A percentile compares a stretch with the other conserved stretches of the same genome.
Evolutionary conservation across 2,329 filamentous ascomycete genomes (phyloP).

Genomic region (Hypoxylon sp.): DNA sequence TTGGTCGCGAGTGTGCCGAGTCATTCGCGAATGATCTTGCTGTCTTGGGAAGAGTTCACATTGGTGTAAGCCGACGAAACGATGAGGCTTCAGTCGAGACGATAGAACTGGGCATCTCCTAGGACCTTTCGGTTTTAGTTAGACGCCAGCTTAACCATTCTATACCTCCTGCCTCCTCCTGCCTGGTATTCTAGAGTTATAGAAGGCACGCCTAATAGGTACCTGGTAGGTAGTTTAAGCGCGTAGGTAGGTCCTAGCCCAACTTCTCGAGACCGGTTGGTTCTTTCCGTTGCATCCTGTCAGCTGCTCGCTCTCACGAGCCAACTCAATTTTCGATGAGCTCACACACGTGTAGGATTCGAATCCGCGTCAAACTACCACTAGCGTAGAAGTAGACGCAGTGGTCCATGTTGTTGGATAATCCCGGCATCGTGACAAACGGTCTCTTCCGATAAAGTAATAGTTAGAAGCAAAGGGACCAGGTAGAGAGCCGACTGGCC

Average conservation of each 20-base stretch:
- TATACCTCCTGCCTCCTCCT: neutral
- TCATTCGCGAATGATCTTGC: neutral
- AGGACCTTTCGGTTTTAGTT: neutral
- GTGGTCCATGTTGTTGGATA: neutral
- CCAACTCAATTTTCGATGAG: neutral
- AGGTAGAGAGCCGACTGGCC: slow-evolving; percentile 13
- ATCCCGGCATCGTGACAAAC: neutral
- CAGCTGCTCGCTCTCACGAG: neutral
- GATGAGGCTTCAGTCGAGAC: neutral
- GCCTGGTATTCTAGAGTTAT: neutral
- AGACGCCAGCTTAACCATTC: neutral
- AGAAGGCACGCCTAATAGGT: neutral
- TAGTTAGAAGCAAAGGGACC: neutral
- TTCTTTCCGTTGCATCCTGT: neutral
- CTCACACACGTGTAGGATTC: neutral
- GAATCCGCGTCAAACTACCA: neutral
- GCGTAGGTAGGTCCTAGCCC: neutral
- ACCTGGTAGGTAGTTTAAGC: neutral
- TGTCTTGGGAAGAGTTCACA: neutral
- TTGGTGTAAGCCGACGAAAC: neutral
- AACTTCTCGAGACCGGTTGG: neutral
- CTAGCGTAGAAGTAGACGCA: neutral
- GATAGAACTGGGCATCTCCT: neutral
- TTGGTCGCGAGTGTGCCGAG: neutral
- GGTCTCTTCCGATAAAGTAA: neutral